Conservation (phyloP, 1,139 yeast species). For the Geotrichum histeridarum region DNA sequence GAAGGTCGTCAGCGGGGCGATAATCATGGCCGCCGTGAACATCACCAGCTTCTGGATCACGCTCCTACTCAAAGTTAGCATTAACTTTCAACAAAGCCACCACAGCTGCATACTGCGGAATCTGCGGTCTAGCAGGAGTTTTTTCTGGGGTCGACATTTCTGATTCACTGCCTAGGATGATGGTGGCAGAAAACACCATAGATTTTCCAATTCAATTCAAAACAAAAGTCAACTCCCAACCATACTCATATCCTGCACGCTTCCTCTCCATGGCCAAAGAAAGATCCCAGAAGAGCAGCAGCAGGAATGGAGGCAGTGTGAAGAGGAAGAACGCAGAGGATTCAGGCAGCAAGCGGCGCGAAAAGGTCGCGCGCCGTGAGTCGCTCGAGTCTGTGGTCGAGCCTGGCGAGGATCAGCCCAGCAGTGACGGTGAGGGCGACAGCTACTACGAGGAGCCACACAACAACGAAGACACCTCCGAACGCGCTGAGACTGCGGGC, state of each 20-base stretch:
- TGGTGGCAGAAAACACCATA: not conserved
- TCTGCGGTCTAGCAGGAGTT: constrained; percentile 1
- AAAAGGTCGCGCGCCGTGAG: too few relatives aligned
- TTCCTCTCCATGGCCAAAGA: not conserved
- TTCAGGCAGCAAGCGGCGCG: not conserved
- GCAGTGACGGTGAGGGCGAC: not conserved
- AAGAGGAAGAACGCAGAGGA: not conserved
- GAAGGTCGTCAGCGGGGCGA: constrained; percentile 69
- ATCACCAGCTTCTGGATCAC: constrained; percentile 70
- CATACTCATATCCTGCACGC: not conserved
- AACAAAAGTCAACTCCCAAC: not conserved
- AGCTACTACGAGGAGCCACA: not conserved
- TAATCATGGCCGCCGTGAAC: constrained; percentile 86
- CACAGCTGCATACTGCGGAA: constrained; percentile 16
- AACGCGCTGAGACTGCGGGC: not conserved
- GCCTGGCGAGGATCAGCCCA: not conserved
- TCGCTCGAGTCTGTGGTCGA: not conserved
- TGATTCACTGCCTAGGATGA: not conserved
- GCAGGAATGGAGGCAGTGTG: not conserved
- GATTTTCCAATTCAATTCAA: not conserved
- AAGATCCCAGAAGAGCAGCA: not conserved
- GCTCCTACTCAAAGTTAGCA: constrained; percentile 39
- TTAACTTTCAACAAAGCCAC: not conserved
- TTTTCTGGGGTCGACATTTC: constrained; percentile 1
- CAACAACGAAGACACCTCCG: not conserved